phyloP scores from a whole-genome alignment of 805 yeast genomes.

The Zygosaccharomyces bailii region DNA sequence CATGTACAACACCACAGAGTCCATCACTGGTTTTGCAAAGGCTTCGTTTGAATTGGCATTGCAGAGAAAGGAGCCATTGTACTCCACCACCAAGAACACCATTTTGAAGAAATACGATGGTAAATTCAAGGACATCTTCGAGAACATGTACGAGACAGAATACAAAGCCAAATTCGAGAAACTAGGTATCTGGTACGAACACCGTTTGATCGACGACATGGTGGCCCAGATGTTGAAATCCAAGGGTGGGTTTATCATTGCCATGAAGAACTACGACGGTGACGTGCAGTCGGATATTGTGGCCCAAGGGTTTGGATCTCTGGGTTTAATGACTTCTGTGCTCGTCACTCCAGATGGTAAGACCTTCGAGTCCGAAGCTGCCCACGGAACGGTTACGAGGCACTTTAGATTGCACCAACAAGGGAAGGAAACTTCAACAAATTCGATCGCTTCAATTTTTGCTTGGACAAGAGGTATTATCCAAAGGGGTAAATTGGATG shows the following conservation, averaged over 20 bases:
- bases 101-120: slow-evolving; percentile 94
- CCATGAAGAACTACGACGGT: slow-evolving; percentile 97
- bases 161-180: slow-evolving; percentile 72
- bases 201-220: slow-evolving; percentile 95
- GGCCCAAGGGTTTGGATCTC: slow-evolving; percentile 96
- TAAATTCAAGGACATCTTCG: slow-evolving; percentile 90
- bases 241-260: slow-evolving; percentile 90
- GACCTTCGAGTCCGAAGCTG: slow-evolving; percentile 95
- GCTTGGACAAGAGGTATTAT: slow-evolving; percentile 95
- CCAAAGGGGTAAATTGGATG: slow-evolving; percentile 88
- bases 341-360: slow-evolving; percentile 94
- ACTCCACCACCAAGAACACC: slow-evolving; percentile 90
- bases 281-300: slow-evolving; percentile 96
- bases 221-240: slow-evolving; percentile 98
- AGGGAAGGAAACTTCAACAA: slow-evolving; percentile 96
- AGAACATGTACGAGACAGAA: slow-evolving; percentile 65
- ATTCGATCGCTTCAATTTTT: slow-evolving; percentile 93
- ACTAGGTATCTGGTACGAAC: slow-evolving; percentile 92
- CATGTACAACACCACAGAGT: slow-evolving; percentile 94
- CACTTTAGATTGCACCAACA: slow-evolving; percentile 94
- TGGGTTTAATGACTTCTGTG: slow-evolving; percentile 97
- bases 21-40: slow-evolving; percentile 87
- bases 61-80: slow-evolving; percentile 71
- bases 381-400: slow-evolving; percentile 98
- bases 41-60: slow-evolving; percentile 87